Conservation (phyloP, 2,329 filamentous ascomycete genomes). For the Sodiomyces alkalinus region DNA sequence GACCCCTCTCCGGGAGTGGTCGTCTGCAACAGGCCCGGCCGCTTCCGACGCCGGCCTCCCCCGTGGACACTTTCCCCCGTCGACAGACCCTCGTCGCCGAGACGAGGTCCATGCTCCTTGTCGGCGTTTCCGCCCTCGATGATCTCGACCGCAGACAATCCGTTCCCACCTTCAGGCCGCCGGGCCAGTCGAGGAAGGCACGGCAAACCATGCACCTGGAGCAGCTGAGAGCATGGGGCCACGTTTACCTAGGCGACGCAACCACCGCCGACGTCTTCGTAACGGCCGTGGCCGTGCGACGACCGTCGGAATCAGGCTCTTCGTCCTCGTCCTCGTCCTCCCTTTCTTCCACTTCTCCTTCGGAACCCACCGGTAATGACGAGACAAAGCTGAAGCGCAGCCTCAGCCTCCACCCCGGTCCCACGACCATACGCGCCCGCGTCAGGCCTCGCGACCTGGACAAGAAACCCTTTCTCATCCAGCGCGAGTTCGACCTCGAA, state of each 20-base stretch:
- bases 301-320: conserved; percentile 13
- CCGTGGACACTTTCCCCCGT: conserved; percentile 5
- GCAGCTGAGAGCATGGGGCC: conserved; percentile 24
- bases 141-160: conserved; percentile 13
- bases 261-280: conserved; percentile 29
- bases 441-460: conserved; percentile 24
- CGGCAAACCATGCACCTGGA: conserved; percentile 10
- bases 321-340: conserved; percentile 4
- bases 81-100: conserved; percentile 14
- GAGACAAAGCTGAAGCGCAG: conserved; percentile 1
- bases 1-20: conserved; percentile 4
- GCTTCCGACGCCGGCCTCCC: conserved; percentile 7
- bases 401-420: conserved; percentile 2
- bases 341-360: too few species aligned
- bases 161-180: conserved; percentile 5
- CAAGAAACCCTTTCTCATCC: conserved; percentile 29
- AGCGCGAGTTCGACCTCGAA: conserved; percentile 33
- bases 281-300: conserved; percentile 23
- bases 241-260: conserved; percentile 23
- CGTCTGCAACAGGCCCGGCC: too few species aligned
- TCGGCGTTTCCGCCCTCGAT: conserved; percentile 9
- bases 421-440: conserved; percentile 25
- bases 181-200: conserved; percentile 2
- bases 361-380: too few species aligned
- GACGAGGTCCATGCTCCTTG: conserved; percentile 16